A percentile compares a stretch with the other conserved stretches of the same genome.
These are phyloP conservation scores for Collybia mongolica DNA, from an alignment of 768 basidiomycete genomes.

Conservation along the genomic window DNA sequence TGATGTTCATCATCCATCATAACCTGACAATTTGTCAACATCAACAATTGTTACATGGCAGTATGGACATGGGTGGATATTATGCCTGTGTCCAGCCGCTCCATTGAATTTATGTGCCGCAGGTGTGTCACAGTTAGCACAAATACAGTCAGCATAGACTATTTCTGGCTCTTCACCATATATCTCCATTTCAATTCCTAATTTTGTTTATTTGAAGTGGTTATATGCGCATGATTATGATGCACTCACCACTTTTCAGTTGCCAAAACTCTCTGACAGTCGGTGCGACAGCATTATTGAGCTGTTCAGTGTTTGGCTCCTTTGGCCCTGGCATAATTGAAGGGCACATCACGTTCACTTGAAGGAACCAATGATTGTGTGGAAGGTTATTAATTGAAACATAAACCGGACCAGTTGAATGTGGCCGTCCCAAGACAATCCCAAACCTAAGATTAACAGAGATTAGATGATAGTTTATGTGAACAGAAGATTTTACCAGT, in stretches of 20 bases:
- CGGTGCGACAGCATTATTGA: constrained; percentile 23
- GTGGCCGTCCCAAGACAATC: constrained; percentile 16
- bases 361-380: constrained; percentile 15
- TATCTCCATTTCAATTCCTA: constrained; percentile 25
- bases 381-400: constrained; percentile 21
- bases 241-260: constrained; percentile 19
- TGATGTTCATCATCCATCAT: constrained; percentile 8
- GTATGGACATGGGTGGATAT: constrained; percentile 24
- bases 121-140: constrained; percentile 24
- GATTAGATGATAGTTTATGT: constrained; percentile 1
- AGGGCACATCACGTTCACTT: constrained; percentile 17
- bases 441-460: constrained; percentile 19
- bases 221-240: background rate
- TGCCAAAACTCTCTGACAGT: constrained; percentile 11
- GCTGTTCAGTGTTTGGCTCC: constrained; percentile 21
- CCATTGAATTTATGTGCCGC: constrained; percentile 23
- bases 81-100: constrained; percentile 19
- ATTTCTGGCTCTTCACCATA: constrained; percentile 9
- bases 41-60: constrained; percentile 18
- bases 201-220: background rate
- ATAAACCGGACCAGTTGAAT: constrained; percentile 23
- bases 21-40: constrained; percentile 10
- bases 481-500: constrained; percentile 18
- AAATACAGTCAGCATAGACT: constrained; percentile 23
- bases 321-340: constrained; percentile 23